Evolutionary conservation across 306 rosid genomes (phyloP), one percentile per base, ranked within the genome.

Genomic region (Medicago lupulina): DNA sequence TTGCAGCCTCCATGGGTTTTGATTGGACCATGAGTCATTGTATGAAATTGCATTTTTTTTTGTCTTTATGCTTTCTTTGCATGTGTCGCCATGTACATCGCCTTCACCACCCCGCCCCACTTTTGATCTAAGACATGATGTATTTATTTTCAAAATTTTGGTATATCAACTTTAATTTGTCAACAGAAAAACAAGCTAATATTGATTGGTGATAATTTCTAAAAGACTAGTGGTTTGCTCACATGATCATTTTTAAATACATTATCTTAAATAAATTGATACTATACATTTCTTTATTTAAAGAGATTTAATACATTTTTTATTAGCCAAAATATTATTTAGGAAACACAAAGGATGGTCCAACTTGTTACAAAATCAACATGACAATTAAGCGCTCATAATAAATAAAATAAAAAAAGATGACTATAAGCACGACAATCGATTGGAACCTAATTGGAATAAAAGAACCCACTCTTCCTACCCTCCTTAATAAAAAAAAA

Each of bases 11-110:
- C 25, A 61, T 18, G 25, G 53, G 23, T 41, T 44, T 50, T 50
- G 49, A 66, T 80, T 79, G 76, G 39, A 60, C 60, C 73, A 60
- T 73, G 49, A 70, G 73, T 67, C 77, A 70, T 63, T 78, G 67
- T 74, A 15, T 31, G 31, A 36, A 10, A 46, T 78, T 12, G 7
- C 69, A 28, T 18, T 65, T 44, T 72, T 72, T 51, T 44, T 78
- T 59, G 70, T 74, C 78, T 51, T 62, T 51, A 46, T 71, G 36
- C 71, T 61, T 31, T 46, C 44, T 75, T 21, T 82, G 69, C 86
- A 50, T 77, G 75, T 66, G 41, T 44, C 49, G 7, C 39, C 59
- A 13, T 79, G 63, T 59, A 66, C 79, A 40, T 76, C 77, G 9
- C 78, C 84, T 51, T 61, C 69, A 55, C 58, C 28, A 15, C 65